Conservation (phyloP, 2,329 filamentous ascomycete genomes). For the Hymenoscyphus fraxineus region DNA sequence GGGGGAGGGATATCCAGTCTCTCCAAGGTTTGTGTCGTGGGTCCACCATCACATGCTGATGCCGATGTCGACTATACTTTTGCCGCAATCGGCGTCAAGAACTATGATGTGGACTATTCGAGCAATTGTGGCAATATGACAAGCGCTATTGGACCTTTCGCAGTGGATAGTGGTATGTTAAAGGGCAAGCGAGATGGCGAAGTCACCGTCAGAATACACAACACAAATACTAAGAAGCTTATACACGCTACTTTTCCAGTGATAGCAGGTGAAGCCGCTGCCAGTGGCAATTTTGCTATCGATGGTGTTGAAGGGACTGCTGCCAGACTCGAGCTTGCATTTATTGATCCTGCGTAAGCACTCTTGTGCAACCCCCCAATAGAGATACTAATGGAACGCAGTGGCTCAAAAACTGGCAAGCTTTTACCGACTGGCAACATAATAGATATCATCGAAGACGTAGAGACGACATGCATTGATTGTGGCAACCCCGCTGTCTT, state of each 20-base stretch:
- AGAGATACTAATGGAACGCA: constrained; percentile 10
- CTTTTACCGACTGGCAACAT: constrained; percentile 56
- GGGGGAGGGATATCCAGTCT: constrained; percentile 66
- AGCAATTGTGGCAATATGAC: constrained; percentile 77
- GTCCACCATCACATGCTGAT: constrained; percentile 43
- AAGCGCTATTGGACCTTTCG: constrained; percentile 62
- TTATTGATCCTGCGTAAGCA: constrained; percentile 51
- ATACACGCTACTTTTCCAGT: constrained; percentile 56
- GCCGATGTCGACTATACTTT: constrained; percentile 70
- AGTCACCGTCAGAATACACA: constrained; percentile 57
- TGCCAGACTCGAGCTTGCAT: constrained; percentile 56
- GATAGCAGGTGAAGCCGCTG: constrained; percentile 43
- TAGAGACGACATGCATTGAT: constrained; percentile 56
- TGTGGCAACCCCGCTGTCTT: constrained; percentile 63
- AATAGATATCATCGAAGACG: constrained; percentile 47
- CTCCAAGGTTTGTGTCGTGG: constrained; percentile 68
- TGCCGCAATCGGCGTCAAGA: constrained; percentile 61
- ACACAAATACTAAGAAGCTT: constrained; percentile 68
- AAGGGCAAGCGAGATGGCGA: constrained; percentile 19
- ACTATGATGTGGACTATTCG: constrained; percentile 58
- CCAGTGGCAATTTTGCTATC: constrained; percentile 54
- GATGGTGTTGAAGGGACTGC: constrained; percentile 60
- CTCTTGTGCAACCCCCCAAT: not conserved
- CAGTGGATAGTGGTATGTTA: constrained; percentile 50
- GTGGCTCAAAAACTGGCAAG: constrained; percentile 59